These are phyloP conservation scores for Boletus edulis DNA, from an alignment of 768 basidiomycete genomes.

Conservation along the genomic window DNA sequence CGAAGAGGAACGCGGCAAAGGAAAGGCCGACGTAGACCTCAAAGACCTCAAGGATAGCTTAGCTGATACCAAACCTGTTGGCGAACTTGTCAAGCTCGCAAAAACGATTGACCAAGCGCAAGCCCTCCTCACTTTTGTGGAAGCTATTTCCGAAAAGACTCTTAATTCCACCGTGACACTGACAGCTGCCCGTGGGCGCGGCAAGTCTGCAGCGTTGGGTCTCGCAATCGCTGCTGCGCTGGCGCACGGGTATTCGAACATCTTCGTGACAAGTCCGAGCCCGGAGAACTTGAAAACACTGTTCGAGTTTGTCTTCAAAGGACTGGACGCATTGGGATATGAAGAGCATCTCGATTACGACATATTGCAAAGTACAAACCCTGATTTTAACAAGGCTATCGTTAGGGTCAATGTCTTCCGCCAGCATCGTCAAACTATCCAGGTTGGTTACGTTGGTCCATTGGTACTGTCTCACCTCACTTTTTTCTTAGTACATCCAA, in stretches of 20 bases:
- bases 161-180: constrained; percentile 93
- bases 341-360: constrained; percentile 99
- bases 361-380: constrained; percentile 91
- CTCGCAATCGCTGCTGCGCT: constrained; percentile 91
- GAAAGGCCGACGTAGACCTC: constrained; percentile 60
- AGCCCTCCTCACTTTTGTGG: constrained; percentile 91
- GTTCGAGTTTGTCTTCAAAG: constrained; percentile 98
- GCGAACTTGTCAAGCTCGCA: constrained; percentile 85
- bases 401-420: constrained; percentile 94
- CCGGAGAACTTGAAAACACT: constrained; percentile 97
- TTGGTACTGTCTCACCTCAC: constrained; percentile 1
- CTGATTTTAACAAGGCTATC: constrained; percentile 92
- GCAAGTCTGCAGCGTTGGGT: constrained; percentile 96
- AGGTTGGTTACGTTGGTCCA: constrained; percentile 48
- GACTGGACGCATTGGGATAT: constrained; percentile 89
- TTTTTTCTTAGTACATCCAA: constrained; percentile 81
- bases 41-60: constrained; percentile 76
- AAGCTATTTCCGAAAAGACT: constrained; percentile 91
- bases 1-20: constrained; percentile 47
- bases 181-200: constrained; percentile 92
- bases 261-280: constrained; percentile 96
- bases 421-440: constrained; percentile 93
- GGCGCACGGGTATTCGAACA: constrained; percentile 93
- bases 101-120: constrained; percentile 95
- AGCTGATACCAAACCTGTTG: constrained; percentile 80